Evolutionary conservation across 2,329 filamentous ascomycete genomes (phyloP), one percentile per base, ranked within the genome.

Genomic region (Magnaporthiopsis rhizophila): DNA sequence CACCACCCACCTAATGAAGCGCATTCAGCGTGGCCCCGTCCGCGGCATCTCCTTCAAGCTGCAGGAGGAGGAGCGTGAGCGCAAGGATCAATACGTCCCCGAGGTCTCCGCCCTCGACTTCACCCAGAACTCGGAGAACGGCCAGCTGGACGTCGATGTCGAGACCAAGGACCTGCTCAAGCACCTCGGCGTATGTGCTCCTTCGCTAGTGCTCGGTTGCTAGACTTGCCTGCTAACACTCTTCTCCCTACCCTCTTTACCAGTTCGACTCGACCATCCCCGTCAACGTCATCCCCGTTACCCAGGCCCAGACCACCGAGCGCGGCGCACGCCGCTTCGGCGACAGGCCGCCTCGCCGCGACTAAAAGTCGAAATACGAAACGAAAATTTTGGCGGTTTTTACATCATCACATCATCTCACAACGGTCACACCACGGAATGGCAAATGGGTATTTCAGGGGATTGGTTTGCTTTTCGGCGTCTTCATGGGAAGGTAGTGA

Each of bases 1-100:
- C 89, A 97, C 94, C 75, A 98, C 95, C 72, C 92, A 96, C 80
- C 80, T 96, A 82, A 99, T 99, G 96, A 98, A 98, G 89, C 95
- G 95, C 83, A 99, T 99, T 75, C 95, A 98, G 87, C 92, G 95
- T 80, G 95, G 95, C 71, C 95, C 95, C 71, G 95, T 99, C 82
- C 96, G 95, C 76, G 95, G 95, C 86, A 99, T 99, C 84, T 99
- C 96, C 82, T 99, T 99, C 93, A 99, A 99, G 89, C 91, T 99
- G 68, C 95, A 99, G 85, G 95, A 99, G 86, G 95, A 99, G 86
- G 95, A 99, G 89, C 92, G 95, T 87, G 95, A 99, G 86, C 90
- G 95, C 80, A 99, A 99, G 91, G 95, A 99, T 86, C 95, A 99
- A 86, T 99, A 97, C 86, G 95, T 99, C 71, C 95, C 95, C 77